Evolutionary conservation across 139 green algal genomes (phyloP), one percentile per base, ranked within the genome.

Genomic region (Chlamydomonas sp.): DNA sequence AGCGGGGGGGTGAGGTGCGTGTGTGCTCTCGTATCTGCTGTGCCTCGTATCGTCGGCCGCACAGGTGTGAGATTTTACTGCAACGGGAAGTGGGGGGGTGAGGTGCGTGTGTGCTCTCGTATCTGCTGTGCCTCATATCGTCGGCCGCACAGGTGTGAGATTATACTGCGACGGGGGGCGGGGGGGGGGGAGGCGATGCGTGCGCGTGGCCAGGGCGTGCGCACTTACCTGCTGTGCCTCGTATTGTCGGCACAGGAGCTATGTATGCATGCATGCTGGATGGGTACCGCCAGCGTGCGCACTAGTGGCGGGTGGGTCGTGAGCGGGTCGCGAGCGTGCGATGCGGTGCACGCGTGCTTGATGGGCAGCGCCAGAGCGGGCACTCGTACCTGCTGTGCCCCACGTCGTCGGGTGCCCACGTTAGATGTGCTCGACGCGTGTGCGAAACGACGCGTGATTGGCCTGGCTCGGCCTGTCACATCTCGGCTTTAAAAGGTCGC

Each of bases 221-320:
- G 95, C 48, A 91, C 78, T 58, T 98, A 98, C 80, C n/a, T 96
- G 10, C 79, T 96, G 35, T 95, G 84, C 2, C 70, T 97, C 16
- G n/a, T 90, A 3, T 93, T 72, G 71, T 93, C 83, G 59, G 48
- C 88, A 8, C 91, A 96, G 83, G 83, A 78, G 54, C 24, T 70
- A 30, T 30, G 10, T 48, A 26, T 54, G n/a, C 13, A 13, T 26
- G 20, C 16, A 13, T 26, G 43, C 16, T 54, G 16, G 20, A 54
- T 54, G 43, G 43, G 16, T 26, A 54, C 13, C 43, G 16, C 43
- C 13, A 54, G 13, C 20, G 16, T 54, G 43, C 43, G 20, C 16
- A 54, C 20, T 26, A 20, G 16, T 54, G 13, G 43, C 20, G 43
- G 20, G 43, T n/a, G n/a, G n/a, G n/a, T n/a, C n/a, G n/a, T n/a